Percentiles rank a stretch among this genome's conserved stretches.
Evolutionary conservation across 345 rosid genomes (phyloP).

Genomic region (Bruguiera parviflora): DNA sequence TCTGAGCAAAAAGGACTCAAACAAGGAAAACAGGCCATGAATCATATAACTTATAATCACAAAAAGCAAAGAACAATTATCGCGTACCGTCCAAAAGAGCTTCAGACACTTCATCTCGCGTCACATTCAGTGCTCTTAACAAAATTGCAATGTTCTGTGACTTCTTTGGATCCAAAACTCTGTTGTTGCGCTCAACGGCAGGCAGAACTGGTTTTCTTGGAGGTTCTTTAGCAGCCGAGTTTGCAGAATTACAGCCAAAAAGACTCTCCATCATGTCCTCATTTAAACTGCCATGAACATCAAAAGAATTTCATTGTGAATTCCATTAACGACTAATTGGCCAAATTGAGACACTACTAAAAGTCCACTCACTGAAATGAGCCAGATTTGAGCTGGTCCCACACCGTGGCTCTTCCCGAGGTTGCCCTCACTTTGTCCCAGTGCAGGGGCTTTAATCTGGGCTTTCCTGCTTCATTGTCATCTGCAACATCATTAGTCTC

Average conservation of each 20-base stretch:
- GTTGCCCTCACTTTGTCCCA: constrained; percentile 99
- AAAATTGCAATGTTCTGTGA: constrained; percentile 96
- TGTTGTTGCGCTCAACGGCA: constrained; percentile 64
- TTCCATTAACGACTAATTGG: neutral
- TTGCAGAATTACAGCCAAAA: constrained; percentile 76
- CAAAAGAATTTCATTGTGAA: constrained; percentile 7
- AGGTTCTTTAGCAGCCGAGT: constrained; percentile 59
- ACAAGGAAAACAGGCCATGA: neutral
- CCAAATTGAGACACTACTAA: neutral
- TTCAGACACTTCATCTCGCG: constrained; percentile 89
- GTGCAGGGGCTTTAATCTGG: constrained; percentile 85
- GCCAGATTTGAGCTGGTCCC: constrained; percentile 96
- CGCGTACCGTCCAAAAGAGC: constrained; percentile 88
- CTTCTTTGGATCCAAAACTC: constrained; percentile 95
- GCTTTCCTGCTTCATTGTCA: constrained; percentile 66
- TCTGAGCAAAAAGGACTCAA: neutral
- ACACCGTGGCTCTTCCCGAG: constrained; percentile 95
- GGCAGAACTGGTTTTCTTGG: constrained; percentile 66
- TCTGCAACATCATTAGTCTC: constrained; percentile 53
- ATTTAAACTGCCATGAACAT: constrained; percentile 51
- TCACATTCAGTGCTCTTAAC: constrained; percentile 88
- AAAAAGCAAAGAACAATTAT: constrained; percentile 14
- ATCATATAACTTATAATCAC: neutral
- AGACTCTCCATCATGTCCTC: constrained; percentile 98
- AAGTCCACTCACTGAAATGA: constrained; percentile 80